Evolutionary conservation across 768 basidiomycete genomes (phyloP).

Genomic region (Flagelloscypha sp.): DNA sequence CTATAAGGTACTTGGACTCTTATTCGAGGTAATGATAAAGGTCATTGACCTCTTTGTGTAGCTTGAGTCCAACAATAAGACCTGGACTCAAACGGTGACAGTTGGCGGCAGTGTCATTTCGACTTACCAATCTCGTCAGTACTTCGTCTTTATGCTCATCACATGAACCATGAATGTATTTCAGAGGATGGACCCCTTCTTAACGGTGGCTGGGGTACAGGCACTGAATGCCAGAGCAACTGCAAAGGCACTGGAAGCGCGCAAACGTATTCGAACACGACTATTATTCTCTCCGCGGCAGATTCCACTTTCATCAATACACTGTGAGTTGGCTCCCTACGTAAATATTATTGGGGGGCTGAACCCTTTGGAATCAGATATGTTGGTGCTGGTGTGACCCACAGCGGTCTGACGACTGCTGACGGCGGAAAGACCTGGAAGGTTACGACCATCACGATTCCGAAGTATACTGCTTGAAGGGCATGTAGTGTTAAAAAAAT

Average conservation of each 20-base stretch:
- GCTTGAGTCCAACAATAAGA: constrained; percentile 1
- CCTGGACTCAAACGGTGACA: constrained; percentile 8
- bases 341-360: too few species aligned
- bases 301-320: constrained; percentile 7
- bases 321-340: too few species aligned
- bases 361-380: too few species aligned
- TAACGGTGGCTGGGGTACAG: constrained; percentile 8
- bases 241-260: constrained; percentile 4
- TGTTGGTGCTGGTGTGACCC: constrained; percentile 7
- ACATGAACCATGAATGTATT: too few species aligned
- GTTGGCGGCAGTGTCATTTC: constrained; percentile 6
- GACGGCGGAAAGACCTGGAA: constrained; percentile 13
- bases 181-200: constrained; percentile 8
- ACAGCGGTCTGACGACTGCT: constrained; percentile 5
- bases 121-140: constrained; percentile 4
- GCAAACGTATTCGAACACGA: constrained; percentile 8
- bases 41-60: constrained; percentile 1
- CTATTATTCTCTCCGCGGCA: constrained; percentile 8
- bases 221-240: constrained; percentile 9
- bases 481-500: too few species aligned
- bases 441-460: constrained; percentile 8
- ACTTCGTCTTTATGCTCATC: background rate
- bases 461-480: too few species aligned
- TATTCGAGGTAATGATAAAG: background rate
- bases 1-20: background rate